Base-by-base conservation (phyloP, 257 asterid species). In the Primulina eburnea region DNA sequence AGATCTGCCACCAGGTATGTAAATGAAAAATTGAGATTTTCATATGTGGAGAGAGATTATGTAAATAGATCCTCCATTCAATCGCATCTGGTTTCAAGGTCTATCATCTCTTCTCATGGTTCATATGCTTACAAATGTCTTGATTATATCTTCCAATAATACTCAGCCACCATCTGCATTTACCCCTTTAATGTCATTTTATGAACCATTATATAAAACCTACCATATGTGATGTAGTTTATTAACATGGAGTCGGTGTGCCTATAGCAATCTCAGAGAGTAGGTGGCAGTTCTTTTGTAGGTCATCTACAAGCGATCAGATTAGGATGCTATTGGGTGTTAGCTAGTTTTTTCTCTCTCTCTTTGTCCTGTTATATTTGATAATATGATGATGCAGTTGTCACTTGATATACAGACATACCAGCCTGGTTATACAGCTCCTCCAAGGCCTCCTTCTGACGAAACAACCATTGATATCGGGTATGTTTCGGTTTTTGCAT, bases 371-470 rank as follows among this genome's bases (percentile, higher is more conserved):
- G 38, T 55, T n/a, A 57, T 60, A 64, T 50, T 66, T 16, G 35
- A 33, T 57, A 61, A 38, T 57, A 21, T 73, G 77, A 50, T 68
- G 33, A 62, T 29, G 70, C 61, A 12, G 70, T 69, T 58, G 67
- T 35, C 55, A 29, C 62, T 70, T 66, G 20, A 71, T 69, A 16
- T 81, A 83, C 90, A 94, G 99, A 79, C 85, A 65, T 94, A 94
- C 80, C 95, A 87, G 74, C 85, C 98, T 64, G 95, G 90, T 72
- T 94, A 89, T 79, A 89, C 89, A 21, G 99, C 94, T 59, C 90
- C 93, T 64, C 89, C 93, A 63, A 87, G 87, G 43, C 88, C 93
- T 74, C 87, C 83, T 62, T 77, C 89, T 2, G 96, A 80, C 62
- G 99, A 94, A 81, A 83, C 95, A 35, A 74, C 74, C 60, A 87